These are phyloP conservation scores for Colletotrichum gloeosporioides DNA, from an alignment of 2,329 filamentous ascomycete genomes.

Conservation along the genomic window DNA sequence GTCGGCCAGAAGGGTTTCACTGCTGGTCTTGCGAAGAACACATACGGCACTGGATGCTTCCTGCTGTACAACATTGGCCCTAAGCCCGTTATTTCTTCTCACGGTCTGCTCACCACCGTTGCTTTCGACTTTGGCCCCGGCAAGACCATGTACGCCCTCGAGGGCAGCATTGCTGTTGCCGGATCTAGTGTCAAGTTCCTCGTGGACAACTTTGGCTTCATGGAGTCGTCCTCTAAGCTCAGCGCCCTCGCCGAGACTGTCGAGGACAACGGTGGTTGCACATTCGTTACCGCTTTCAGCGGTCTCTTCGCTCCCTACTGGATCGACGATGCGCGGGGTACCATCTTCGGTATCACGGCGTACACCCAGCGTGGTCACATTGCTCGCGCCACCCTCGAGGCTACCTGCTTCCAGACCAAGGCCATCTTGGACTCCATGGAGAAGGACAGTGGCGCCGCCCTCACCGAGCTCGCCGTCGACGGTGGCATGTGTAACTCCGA, in stretches of 20 bases:
- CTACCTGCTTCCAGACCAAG: slow-evolving; percentile 84
- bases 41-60: slow-evolving; percentile 87
- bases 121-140: slow-evolving; percentile 75
- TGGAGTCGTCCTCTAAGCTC: slow-evolving; percentile 51
- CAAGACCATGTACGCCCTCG: slow-evolving; percentile 75
- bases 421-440: slow-evolving; percentile 84
- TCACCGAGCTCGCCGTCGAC: slow-evolving; percentile 79
- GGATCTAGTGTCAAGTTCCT: slow-evolving; percentile 78
- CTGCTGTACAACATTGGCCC: slow-evolving; percentile 82
- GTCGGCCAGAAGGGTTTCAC: slow-evolving; percentile 82
- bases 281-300: slow-evolving; percentile 82
- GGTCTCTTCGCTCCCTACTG: slow-evolving; percentile 85
- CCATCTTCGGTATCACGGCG: slow-evolving; percentile 79
- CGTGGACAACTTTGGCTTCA: slow-evolving; percentile 62
- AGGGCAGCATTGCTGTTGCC: slow-evolving; percentile 79
- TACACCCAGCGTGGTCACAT: slow-evolving; percentile 80
- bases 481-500: slow-evolving; percentile 84
- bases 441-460: slow-evolving; percentile 75
- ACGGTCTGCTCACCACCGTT: slow-evolving; percentile 79
- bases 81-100: slow-evolving; percentile 78
- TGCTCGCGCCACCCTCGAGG: slow-evolving; percentile 79
- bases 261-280: slow-evolving; percentile 75
- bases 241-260: slow-evolving; percentile 53
- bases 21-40: slow-evolving; percentile 82
- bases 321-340: slow-evolving; percentile 83